phyloP scores from a whole-genome alignment of 352 stramenopile genomes.

The Globisporangium cederbergense region DNA sequence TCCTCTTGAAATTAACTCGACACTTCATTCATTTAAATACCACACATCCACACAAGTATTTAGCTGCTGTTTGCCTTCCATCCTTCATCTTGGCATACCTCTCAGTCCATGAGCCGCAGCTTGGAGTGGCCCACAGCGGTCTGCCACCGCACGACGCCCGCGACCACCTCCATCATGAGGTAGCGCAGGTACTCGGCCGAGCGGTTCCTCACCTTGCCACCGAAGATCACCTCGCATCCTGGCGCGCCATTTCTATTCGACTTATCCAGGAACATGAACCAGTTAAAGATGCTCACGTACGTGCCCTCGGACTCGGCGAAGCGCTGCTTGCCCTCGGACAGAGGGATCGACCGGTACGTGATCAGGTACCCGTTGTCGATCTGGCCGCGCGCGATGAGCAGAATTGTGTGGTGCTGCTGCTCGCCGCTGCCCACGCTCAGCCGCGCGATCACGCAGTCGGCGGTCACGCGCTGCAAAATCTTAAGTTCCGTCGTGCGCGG shows the following conservation, averaged over 20 bases:
- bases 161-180: slow-evolving; percentile 63
- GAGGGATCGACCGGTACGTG: slow-evolving; percentile 63
- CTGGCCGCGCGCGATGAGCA: slow-evolving; percentile 55
- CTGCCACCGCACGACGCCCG: slow-evolving; percentile 63
- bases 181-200: slow-evolving; percentile 55
- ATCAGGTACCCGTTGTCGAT: slow-evolving; percentile 65
- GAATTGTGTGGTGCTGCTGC: slow-evolving; percentile 42
- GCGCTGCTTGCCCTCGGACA: slow-evolving; percentile 34
- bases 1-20: not conserved
- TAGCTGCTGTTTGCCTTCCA: not conserved
- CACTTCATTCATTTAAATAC: slow-evolving; percentile 7
- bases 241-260: slow-evolving; percentile 15
- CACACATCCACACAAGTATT: not conserved
- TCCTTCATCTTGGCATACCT: not conserved
- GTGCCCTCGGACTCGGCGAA: slow-evolving; percentile 49
- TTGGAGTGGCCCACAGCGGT: slow-evolving; percentile 55
- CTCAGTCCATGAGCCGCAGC: slow-evolving; percentile 33
- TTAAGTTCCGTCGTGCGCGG: slow-evolving; percentile 44
- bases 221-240: slow-evolving; percentile 65
- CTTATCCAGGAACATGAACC: slow-evolving; percentile 72
- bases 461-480: slow-evolving; percentile 52
- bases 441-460: slow-evolving; percentile 59
- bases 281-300: slow-evolving; percentile 66
- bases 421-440: slow-evolving; percentile 36
- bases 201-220: slow-evolving; percentile 46